Percentiles rank a stretch among this genome's conserved stretches.
phyloP scores from a whole-genome alignment of 305 asterid species.

The Caryopteris hybrid region DNA sequence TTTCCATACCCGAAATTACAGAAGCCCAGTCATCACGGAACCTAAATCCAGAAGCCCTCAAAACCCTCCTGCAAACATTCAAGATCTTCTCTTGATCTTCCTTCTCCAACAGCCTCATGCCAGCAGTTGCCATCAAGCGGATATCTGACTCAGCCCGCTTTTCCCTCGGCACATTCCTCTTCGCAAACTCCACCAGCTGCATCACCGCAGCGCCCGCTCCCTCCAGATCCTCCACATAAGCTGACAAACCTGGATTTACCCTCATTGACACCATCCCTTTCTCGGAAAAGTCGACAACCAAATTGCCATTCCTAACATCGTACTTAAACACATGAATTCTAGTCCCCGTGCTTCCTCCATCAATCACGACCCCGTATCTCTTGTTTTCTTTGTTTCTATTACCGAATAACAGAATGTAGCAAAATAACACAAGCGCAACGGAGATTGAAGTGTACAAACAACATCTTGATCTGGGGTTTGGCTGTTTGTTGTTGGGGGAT shows the following conservation, averaged over 20 bases:
- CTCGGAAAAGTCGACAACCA: constrained; percentile 61
- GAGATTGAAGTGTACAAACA: constrained; percentile 41
- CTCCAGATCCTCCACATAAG: constrained; percentile 58
- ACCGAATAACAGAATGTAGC: constrained; percentile 47
- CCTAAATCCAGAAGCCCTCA: constrained; percentile 65
- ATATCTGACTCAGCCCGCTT: constrained; percentile 59
- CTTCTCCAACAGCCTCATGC: constrained; percentile 72
- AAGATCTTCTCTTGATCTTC: constrained; percentile 66
- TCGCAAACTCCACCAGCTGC: constrained; percentile 76
- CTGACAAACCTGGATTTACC: constrained; percentile 86
- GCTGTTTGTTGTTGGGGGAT: constrained; percentile 33
- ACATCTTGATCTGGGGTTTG: constrained; percentile 32
- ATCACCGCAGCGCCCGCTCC: constrained; percentile 45
- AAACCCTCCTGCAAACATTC: constrained; percentile 56
- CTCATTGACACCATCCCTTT: constrained; percentile 68
- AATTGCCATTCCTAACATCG: constrained; percentile 45
- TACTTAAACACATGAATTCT: constrained; percentile 84
- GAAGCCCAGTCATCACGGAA: constrained; percentile 82
- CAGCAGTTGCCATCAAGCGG: constrained; percentile 91
- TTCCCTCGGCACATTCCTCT: constrained; percentile 62
- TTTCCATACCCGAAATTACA: constrained; percentile 67
- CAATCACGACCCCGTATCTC: constrained; percentile 73
- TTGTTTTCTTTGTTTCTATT: constrained; percentile 10
- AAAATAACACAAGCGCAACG: constrained; percentile 27
- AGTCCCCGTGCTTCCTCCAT: constrained; percentile 96